These are phyloP conservation scores for Heliocybe sulcata DNA, from an alignment of 1,284 basidiomycete genomes.

Conservation along the genomic window DNA sequence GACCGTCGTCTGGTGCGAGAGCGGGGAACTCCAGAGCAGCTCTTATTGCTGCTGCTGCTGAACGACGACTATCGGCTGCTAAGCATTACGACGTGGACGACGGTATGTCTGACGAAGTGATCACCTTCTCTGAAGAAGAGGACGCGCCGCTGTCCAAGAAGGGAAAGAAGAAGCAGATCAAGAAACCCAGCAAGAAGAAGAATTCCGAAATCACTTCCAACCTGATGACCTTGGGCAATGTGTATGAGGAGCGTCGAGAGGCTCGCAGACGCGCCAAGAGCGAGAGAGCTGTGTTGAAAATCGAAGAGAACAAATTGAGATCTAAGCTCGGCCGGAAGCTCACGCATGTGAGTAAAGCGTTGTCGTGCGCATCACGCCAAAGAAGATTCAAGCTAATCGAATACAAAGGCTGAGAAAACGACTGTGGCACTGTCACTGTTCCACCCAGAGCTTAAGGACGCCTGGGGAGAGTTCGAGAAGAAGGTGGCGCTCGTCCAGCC, in stretches of 20 bases:
- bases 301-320: slow-evolving; percentile 42
- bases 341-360: slow-evolving; percentile 44
- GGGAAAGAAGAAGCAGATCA: slow-evolving; percentile 18
- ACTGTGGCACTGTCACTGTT: slow-evolving; percentile 54
- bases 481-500: slow-evolving; percentile 62
- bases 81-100: slow-evolving; percentile 17
- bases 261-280: slow-evolving; percentile 11
- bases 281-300: slow-evolving; percentile 27
- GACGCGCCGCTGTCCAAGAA: slow-evolving; percentile 30
- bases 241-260: slow-evolving; percentile 3
- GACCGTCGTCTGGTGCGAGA: slow-evolving; percentile 24
- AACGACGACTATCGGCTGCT: slow-evolving; percentile 31
- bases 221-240: neutral
- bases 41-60: slow-evolving; percentile 43
- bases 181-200: slow-evolving; percentile 20
- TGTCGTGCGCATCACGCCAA: neutral
- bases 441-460: slow-evolving; percentile 74
- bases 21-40: slow-evolving; percentile 31
- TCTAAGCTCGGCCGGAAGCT: slow-evolving; percentile 61
- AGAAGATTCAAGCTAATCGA: neutral
- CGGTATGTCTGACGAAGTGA: slow-evolving; percentile 13
- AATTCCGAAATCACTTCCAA: neutral
- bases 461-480: slow-evolving; percentile 84
- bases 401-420: slow-evolving; percentile 66
- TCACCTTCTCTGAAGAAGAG: slow-evolving; percentile 21